phyloP scores from a whole-genome alignment of 2,329 filamentous ascomycete genomes.

The Aspergillus carbonarius region DNA sequence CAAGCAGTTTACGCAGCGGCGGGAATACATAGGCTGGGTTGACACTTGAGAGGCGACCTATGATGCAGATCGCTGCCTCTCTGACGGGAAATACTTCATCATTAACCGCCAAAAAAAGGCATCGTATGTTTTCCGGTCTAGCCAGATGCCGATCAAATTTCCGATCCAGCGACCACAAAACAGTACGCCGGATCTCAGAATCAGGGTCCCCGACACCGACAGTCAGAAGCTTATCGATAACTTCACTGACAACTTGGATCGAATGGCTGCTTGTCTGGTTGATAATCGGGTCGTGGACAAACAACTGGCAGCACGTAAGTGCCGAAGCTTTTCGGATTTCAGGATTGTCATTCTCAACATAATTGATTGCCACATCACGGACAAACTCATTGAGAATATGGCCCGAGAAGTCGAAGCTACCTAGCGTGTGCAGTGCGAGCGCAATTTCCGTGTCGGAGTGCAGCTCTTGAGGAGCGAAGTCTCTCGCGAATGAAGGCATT shows the following conservation, averaged over 20 bases:
- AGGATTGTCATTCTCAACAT: conserved; percentile 92
- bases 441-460: conserved; percentile 87
- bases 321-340: conserved; percentile 93
- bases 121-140: conserved; percentile 95
- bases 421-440: conserved; percentile 86
- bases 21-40: conserved; percentile 98
- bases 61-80: conserved; percentile 93
- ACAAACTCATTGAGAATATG: conserved; percentile 98
- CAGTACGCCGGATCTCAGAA: conserved; percentile 81
- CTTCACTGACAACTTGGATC: conserved; percentile 94
- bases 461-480: conserved; percentile 79
- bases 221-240: conserved; percentile 93
- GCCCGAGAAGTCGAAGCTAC: conserved; percentile 91
- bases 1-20: conserved; percentile 87
- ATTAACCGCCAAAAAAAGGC: conserved; percentile 90
- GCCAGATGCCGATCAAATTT: conserved; percentile 96
- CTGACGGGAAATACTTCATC: conserved; percentile 91
- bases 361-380: conserved; percentile 95
- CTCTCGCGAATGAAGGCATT: conserved; percentile 80
- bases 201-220: conserved; percentile 93
- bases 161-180: conserved; percentile 83
- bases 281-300: conserved; percentile 94
- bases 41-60: conserved; percentile 83
- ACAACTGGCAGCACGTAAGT: conserved; percentile 95
- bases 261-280: conserved; percentile 97